A percentile compares a stretch with the other conserved stretches of the same genome.
These are phyloP conservation scores for Solanum arcanum DNA, from an alignment of 257 asterid genomes.

Conservation along the genomic window DNA sequence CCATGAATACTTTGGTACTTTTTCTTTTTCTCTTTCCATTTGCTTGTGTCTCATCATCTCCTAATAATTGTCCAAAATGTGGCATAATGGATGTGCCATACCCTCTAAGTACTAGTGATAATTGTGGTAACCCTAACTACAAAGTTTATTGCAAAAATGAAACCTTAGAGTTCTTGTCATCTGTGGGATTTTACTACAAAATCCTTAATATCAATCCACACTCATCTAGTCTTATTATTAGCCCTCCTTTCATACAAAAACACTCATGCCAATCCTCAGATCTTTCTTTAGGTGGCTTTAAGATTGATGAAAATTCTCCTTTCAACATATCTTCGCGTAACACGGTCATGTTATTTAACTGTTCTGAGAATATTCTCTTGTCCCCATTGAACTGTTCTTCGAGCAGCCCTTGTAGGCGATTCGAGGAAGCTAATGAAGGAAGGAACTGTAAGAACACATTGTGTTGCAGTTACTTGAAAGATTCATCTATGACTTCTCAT, in stretches of 20 bases:
- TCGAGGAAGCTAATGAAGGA: conserved; percentile 5
- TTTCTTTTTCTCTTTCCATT: conserved; percentile 9
- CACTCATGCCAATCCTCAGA: conserved; percentile 21
- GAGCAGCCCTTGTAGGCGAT: conserved; percentile 22
- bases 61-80: conserved; percentile 18
- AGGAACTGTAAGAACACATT: conserved; percentile 14
- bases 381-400: conserved; percentile 32
- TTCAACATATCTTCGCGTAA: conserved; percentile 28
- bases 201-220: conserved; percentile 23
- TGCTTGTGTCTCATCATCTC: neutral
- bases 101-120: conserved; percentile 24
- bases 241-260: conserved; percentile 9
- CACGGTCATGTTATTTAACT: conserved; percentile 26
- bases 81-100: conserved; percentile 18
- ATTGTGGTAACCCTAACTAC: conserved; percentile 23
- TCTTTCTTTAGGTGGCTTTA: conserved; percentile 17
- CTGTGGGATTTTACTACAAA: conserved; percentile 9
- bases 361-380: conserved; percentile 10
- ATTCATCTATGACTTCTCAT: conserved; percentile 28
- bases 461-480: conserved; percentile 28
- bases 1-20: neutral
- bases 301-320: conserved; percentile 23
- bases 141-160: conserved; percentile 10
- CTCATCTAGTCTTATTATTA: conserved; percentile 9
- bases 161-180: conserved; percentile 10